These are phyloP conservation scores for Phtheirospermum japonicum DNA, from an alignment of 257 asterid species.

Conservation along the genomic window DNA sequence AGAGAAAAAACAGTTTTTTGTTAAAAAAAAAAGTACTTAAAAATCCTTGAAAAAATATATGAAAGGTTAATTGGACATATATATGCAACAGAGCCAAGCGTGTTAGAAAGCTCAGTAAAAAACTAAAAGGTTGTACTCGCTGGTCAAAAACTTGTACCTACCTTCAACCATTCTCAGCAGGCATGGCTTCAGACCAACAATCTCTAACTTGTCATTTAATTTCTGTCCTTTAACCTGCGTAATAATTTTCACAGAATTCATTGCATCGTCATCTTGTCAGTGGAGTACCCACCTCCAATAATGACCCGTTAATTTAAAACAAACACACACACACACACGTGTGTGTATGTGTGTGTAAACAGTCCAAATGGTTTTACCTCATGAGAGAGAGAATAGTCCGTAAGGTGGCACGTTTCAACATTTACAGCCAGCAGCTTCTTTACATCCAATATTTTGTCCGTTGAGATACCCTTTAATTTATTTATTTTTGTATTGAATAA, in stretches of 20 bases:
- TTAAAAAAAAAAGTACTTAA: no score
- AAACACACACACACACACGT: slow-evolving; percentile 16
- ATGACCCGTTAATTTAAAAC: no score
- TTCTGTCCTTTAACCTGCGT: slow-evolving; percentile 78
- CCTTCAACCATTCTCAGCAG: slow-evolving; percentile 91
- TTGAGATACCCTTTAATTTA: slow-evolving; percentile 79
- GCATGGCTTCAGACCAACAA: slow-evolving; percentile 81
- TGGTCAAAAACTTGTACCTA: slow-evolving; percentile 42
- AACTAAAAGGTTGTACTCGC: slow-evolving; percentile 28
- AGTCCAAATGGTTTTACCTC: slow-evolving; percentile 48
- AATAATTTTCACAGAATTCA: slow-evolving; percentile 15
- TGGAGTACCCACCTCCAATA: slow-evolving; percentile 18
- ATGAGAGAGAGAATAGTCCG: slow-evolving; percentile 74
- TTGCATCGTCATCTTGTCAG: slow-evolving; percentile 18
- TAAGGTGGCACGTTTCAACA: slow-evolving; percentile 89
- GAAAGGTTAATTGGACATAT: no score
- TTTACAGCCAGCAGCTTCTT: slow-evolving; percentile 71
- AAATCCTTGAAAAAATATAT: neutral
- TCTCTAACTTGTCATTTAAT: slow-evolving; percentile 74
- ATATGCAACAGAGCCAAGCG: no score
- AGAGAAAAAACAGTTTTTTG: no score
- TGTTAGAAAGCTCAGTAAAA: no score
- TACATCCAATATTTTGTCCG: slow-evolving; percentile 93
- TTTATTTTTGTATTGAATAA: no score
- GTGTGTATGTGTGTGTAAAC: slow-evolving; percentile 10